Evolutionary conservation across 192 early-diverging fungal species (phyloP), one percentile per base, ranked within the genome.

Genomic region (Coemansia sp.): DNA sequence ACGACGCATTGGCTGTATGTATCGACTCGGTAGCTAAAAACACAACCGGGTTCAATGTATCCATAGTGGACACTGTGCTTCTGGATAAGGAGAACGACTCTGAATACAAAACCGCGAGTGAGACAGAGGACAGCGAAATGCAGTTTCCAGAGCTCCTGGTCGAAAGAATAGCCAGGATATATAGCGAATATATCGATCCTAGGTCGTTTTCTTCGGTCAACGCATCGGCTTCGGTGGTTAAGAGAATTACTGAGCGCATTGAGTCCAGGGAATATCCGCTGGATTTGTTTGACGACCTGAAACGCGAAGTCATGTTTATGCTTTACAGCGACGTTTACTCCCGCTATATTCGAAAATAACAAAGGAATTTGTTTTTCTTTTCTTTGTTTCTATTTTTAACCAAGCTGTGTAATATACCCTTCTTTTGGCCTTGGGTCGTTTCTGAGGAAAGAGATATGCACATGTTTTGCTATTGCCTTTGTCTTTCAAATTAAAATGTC

Each of bases 271-370:
- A 66, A 5, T 56, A 56, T 10, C 52, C 56, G 1, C 20, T 77
- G 28, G 65, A 66, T 2, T 12, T 77, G 11, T 62, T 82, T 18
- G 80, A 82, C 48, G 71, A 76, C 45, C 55, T 76, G 20, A 76
- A 73, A 48, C 34, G 68, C 30, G 80, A 82, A 28, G 80, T 82
- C 11, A 42, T 82, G 16, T 63, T 71, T 29, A 82, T 82, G 80
- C 73, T 82, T 3, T 82, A 82, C 65, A 72, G 54, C 1, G 75
- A 76, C 48, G 74, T 82, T 22, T 82, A 71, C 60, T 66, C 74
- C 5, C 56, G 74, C 31, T 82, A 67, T 50, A 67, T 71, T 54
- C 52, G 60, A 34, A 69, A 66, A n/a, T 65, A 56, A 38, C 10
- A 5, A 38, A 38, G 22, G 1, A 48, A 22, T 20, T 55, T 64